Evolutionary conservation across 495 filamentous ascomycete genomes (phyloP).

Genomic region (Apiosordaria backusii): DNA sequence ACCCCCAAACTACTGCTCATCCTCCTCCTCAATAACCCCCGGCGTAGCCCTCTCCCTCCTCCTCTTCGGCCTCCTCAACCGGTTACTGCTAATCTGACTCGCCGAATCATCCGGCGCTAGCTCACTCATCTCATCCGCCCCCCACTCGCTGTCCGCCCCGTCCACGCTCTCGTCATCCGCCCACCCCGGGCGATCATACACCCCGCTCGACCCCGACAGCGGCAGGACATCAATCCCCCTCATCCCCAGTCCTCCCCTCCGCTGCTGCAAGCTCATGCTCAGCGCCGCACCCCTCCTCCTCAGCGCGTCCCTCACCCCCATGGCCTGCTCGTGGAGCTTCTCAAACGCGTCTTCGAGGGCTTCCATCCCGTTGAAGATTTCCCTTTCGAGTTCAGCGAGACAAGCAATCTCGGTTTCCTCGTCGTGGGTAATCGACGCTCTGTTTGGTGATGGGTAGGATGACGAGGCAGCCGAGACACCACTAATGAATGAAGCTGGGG

Average conservation of each 20-base stretch:
- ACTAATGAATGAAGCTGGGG: conserved; percentile 48
- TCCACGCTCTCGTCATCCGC: conserved; percentile 45
- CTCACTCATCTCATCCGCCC: conserved; percentile 67
- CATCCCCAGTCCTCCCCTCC: conserved; percentile 45
- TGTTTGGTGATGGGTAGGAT: conserved; percentile 33
- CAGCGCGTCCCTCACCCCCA: conserved; percentile 72
- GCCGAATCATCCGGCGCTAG: conserved; percentile 73
- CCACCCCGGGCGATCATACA: conserved; percentile 44
- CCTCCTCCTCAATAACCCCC: conserved; percentile 79
- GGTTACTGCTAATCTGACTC: conserved; percentile 79
- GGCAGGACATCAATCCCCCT: conserved; percentile 45
- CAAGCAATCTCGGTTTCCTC: conserved; percentile 91
- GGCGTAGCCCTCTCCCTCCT: conserved; percentile 75
- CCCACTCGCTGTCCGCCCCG: conserved; percentile 59
- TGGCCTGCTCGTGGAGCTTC: conserved; percentile 79
- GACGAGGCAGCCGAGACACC: conserved; percentile 37
- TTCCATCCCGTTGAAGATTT: conserved; percentile 93
- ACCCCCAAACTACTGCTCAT: conserved; percentile 18
- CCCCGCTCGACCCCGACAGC: conserved; percentile 35
- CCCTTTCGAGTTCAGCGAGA: conserved; percentile 85
- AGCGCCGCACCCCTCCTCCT: conserved; percentile 77
- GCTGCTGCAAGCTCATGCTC: conserved; percentile 69
- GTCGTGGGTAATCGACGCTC: conserved; percentile 69
- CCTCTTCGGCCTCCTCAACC: conserved; percentile 65
- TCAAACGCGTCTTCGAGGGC: conserved; percentile 94